Conservation (phyloP, 163 green algal species). For the Coccomyxa subellipsoidea region DNA sequence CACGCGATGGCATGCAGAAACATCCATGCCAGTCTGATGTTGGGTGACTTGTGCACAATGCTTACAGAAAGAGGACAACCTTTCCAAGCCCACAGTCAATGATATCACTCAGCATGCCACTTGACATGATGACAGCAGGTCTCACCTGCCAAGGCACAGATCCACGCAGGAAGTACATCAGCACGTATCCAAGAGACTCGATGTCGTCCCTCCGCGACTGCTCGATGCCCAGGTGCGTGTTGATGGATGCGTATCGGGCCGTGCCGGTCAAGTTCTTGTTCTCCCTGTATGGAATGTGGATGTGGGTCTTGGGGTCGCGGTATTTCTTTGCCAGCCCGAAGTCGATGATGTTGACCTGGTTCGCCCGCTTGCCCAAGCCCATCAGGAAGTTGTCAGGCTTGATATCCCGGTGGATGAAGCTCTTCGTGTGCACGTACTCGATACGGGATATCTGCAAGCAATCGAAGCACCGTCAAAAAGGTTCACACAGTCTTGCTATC, state of each 20-base stretch:
- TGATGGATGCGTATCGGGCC: constrained; percentile 97
- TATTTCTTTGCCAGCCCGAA: constrained; percentile 99
- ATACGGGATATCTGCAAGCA: constrained; percentile 85
- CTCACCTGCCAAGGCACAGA: constrained; percentile 87
- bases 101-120: not conserved
- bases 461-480: not conserved
- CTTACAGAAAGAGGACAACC: too few relatives aligned
- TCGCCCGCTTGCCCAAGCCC: constrained; percentile 94
- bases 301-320: constrained; percentile 95
- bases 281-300: constrained; percentile 99
- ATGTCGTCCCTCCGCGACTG: constrained; percentile 89
- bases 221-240: constrained; percentile 99
- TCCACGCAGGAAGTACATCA: constrained; percentile 99
- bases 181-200: constrained; percentile 96
- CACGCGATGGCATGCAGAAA: too few relatives aligned
- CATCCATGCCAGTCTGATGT: too few relatives aligned
- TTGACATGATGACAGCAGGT: not conserved
- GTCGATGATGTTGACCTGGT: constrained; percentile 99
- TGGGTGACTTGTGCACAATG: too few relatives aligned
- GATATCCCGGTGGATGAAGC: constrained; percentile 99
- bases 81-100: too few relatives aligned
- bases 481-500: not conserved
- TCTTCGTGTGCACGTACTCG: constrained; percentile 97
- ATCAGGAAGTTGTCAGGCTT: constrained; percentile 99
- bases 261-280: constrained; percentile 99